Evolutionary conservation across 164 flowering plant genomes (phyloP).

Genomic region (Stephania cephalantha): DNA sequence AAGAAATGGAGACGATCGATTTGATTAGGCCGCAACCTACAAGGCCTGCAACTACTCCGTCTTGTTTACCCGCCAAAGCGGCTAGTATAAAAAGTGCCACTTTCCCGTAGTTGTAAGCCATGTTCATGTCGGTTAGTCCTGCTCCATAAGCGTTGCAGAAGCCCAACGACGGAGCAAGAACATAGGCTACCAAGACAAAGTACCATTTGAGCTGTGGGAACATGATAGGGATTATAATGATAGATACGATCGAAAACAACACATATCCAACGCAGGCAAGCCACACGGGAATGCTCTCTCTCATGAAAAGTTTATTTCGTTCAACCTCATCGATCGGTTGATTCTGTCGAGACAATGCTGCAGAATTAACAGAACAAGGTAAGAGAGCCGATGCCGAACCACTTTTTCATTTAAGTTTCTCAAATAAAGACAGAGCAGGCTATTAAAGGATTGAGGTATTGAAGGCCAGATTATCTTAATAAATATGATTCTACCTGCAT

Average conservation of each 20-base stretch:
- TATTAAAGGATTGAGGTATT: too few relatives aligned
- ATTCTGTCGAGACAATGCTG: constrained; percentile 31
- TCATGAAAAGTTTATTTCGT: constrained; percentile 54
- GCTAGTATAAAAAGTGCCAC: constrained; percentile 61
- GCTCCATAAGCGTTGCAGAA: constrained; percentile 98
- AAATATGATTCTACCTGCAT: constrained; percentile 2
- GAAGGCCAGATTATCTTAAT: background rate
- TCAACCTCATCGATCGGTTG: constrained; percentile 36
- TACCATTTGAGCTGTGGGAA: constrained; percentile 88
- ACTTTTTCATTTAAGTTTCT: too few relatives aligned
- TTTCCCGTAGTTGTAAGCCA: constrained; percentile 91
- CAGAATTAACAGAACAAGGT: background rate
- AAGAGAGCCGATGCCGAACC: background rate
- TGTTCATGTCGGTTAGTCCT: constrained; percentile 90
- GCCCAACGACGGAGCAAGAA: constrained; percentile 74
- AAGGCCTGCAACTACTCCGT: constrained; percentile 50
- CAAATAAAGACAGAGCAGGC: background rate
- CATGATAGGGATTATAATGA: constrained; percentile 70
- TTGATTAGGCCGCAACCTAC: constrained; percentile 84
- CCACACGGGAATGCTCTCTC: constrained; percentile 79
- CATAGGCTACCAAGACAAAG: constrained; percentile 61
- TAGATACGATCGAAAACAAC: constrained; percentile 53
- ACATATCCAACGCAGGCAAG: constrained; percentile 59
- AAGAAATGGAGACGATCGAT: constrained; percentile 68
- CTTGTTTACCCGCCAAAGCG: constrained; percentile 12